Base-by-base conservation (phyloP, 176 grass and related monocot genomes). In the Stipa capillata region DNA sequence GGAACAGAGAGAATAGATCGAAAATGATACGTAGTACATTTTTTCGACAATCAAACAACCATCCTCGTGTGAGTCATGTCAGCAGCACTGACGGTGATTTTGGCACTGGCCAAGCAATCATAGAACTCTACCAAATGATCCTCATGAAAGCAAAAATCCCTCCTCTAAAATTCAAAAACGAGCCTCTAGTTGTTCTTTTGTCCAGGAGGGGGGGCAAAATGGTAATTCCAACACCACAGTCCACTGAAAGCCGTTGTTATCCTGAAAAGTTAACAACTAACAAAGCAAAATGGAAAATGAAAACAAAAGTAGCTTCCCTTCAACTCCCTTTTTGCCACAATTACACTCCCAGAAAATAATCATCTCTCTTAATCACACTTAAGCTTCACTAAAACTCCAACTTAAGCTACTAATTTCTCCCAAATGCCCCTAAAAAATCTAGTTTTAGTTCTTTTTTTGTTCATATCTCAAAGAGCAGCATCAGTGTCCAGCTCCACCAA, bases 101-200 rank as follows among this genome's bases (percentile, higher is more conserved):
- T 62, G 20, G 37, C 56, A 3, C 11, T 68, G 1, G 33, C 2
- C 44, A 29, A 7, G 27, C 6, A 69, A n/a, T 42, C 13, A 59
- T 31, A 18, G 4, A 72, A n/a, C n/a, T n/a, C 20, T 7, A 16
- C 5, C 21, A 50, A 61, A 40, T 63, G 9, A 31, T 27, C 59
- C 4, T 40, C 44, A 4, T 39, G 0, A 17, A 49, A 63, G 16
- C 1, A 34, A 24, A 68, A 51, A 84, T 50, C 81, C 69, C 69
- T 84, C 82, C 86, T 53, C 7, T 58, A 54, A 60, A 45, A 61
- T 85, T 89, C 61, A 74, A 84, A 84, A 69, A 0, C 12, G 44
- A 8, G 7, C 36, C 5, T 23, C 52, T 4, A 47, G 14, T 47
- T 29, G 27, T 39, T 52, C 18, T 17, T 45, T 45, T 69, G 12